Base-by-base conservation (phyloP, 371 early-diverging fungal species). In the Zopfochytrium polystomum region DNA sequence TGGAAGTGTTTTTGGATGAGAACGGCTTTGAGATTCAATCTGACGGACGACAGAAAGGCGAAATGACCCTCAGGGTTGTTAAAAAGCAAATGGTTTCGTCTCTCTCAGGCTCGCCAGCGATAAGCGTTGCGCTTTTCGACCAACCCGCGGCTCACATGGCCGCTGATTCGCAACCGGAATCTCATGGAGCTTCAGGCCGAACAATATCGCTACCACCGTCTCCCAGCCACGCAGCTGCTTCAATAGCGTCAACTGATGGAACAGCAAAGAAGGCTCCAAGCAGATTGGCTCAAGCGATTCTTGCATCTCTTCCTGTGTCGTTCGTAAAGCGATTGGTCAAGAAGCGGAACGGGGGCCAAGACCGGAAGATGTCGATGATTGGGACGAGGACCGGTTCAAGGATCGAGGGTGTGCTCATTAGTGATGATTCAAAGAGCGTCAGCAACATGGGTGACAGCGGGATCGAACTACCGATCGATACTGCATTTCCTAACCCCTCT, bases 1-100 rank as follows among this genome's bases (percentile, higher is more conserved):
- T 73, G 13, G 47, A 38, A 5, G 30, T 22, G 4, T 26, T 63
- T 4, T 38, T 76, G 6, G 57, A 49, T 22, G 52, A 57, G 18
- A 46, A 66, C 51, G 76, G 76, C 1, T 58, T 76, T 65, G 61
- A 56, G 45, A 63, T 76, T 11, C 22, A 23, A 23, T 26, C 47
- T 27, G 49, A 47, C 3, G 30, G 44, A 7, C 7, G 1, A 20
- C 54, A 43, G 22, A 38, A 48, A n/a, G 66, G 63, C 20, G 38
- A 38, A 38, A 11, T 11, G 7, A 18, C 18, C 18, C 38, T 38
- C 7, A 18, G 18, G 7, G 38, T 38, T 38, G 18, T 18, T 11
- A 38, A 38, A 38, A 38, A 38, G 38, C 7, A 7, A 11, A 38
- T 38, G 38, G 18, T 18, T 38, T 18, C 7, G 38, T 38, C 11